phyloP scores from a whole-genome alignment of 306 rosid genomes.

The Begonia loranthoides region DNA sequence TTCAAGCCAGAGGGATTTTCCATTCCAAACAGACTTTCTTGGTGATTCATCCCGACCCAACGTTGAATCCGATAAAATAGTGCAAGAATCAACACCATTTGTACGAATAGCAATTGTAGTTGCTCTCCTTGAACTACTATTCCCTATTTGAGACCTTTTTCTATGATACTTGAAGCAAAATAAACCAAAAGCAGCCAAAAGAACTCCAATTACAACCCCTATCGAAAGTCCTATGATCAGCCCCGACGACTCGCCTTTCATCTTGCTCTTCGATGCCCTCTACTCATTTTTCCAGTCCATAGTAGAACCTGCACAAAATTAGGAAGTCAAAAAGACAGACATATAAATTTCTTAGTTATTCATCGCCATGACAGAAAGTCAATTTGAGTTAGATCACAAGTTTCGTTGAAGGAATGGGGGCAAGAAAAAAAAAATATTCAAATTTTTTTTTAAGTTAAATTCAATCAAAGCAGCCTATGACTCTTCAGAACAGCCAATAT shows the following conservation, averaged over 20 bases:
- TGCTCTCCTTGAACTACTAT: slow-evolving; percentile 87
- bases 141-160: slow-evolving; percentile 83
- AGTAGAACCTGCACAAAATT: slow-evolving; percentile 29
- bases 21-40: slow-evolving; percentile 53
- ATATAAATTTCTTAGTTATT: background rate
- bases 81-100: slow-evolving; percentile 77
- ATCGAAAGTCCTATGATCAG: slow-evolving; percentile 84
- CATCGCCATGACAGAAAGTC: background rate
- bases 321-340: background rate
- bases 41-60: slow-evolving; percentile 83
- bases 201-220: slow-evolving; percentile 86
- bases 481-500: background rate
- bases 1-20: slow-evolving; percentile 59
- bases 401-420: background rate
- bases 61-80: slow-evolving; percentile 75
- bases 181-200: slow-evolving; percentile 64
- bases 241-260: slow-evolving; percentile 78
- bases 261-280: slow-evolving; percentile 27
- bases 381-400: background rate
- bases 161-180: slow-evolving; percentile 74
- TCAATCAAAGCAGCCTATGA: background rate
- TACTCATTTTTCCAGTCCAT: slow-evolving; percentile 40
- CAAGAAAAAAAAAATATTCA: background rate
- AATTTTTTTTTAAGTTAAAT: background rate
- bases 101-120: slow-evolving; percentile 76